phyloP scores from a whole-genome alignment of 2,329 filamentous ascomycete species.

The Capronia coronata region DNA sequence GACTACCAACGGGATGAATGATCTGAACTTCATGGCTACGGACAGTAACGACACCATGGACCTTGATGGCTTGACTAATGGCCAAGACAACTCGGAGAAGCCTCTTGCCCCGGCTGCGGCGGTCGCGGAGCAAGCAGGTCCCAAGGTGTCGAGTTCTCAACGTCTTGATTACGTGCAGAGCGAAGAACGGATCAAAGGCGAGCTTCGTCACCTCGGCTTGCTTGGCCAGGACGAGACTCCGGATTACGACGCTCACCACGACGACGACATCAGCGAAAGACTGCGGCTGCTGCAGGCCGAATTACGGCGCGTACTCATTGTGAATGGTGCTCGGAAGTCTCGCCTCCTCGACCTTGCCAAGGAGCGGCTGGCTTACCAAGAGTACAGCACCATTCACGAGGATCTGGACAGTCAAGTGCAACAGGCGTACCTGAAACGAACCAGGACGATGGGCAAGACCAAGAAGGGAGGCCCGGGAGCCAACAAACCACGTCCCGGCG shows the following conservation, averaged over 20 bases:
- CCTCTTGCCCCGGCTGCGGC: constrained; percentile 63
- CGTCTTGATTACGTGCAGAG: constrained; percentile 80
- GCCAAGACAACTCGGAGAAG: constrained; percentile 43
- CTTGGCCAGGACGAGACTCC: constrained; percentile 62
- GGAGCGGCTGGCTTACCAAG: constrained; percentile 90
- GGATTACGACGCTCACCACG: constrained; percentile 82
- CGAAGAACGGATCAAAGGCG: constrained; percentile 84
- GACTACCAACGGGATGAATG: constrained; percentile 50
- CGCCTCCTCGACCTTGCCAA: constrained; percentile 79
- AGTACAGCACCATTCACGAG: constrained; percentile 93
- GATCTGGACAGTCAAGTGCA: constrained; percentile 94
- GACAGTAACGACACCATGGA: constrained; percentile 43
- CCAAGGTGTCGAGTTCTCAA: constrained; percentile 63
- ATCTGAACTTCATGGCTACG: constrained; percentile 38
- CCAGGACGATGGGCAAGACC: constrained; percentile 85
- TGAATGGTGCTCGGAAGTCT: constrained; percentile 86
- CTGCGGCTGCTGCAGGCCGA: constrained; percentile 77
- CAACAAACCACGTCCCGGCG: constrained; percentile 49
- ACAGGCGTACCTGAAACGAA: constrained; percentile 90
- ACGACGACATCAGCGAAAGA: constrained; percentile 89
- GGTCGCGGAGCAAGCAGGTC: constrained; percentile 65
- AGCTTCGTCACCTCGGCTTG: constrained; percentile 85
- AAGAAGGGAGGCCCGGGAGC: constrained; percentile 74
- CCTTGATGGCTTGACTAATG: constrained; percentile 35
- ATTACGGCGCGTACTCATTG: constrained; percentile 72